Percentiles rank a stretch among this genome's conserved stretches.
These are phyloP conservation scores for Taiozyma sp. DNA, from an alignment of 1,139 yeast genomes.

Conservation along the genomic window DNA sequence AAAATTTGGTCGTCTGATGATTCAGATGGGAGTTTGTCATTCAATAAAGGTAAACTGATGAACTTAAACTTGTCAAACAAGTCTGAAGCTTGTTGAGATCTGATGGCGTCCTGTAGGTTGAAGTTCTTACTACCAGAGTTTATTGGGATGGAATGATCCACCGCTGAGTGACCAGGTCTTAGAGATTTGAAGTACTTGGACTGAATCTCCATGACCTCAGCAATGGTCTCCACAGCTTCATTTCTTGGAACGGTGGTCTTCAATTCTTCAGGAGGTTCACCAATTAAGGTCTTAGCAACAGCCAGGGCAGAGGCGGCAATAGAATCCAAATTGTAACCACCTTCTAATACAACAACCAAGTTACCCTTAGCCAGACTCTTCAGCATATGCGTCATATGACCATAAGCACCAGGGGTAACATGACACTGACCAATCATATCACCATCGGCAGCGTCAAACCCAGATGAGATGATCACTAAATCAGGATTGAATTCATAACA, in stretches of 20 bases:
- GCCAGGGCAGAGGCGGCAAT: slow-evolving; percentile 89
- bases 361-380: slow-evolving; percentile 86
- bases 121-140: slow-evolving; percentile 28
- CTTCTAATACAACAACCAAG: slow-evolving; percentile 86
- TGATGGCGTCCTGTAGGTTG: slow-evolving; percentile 63
- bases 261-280: slow-evolving; percentile 89
- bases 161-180: slow-evolving; percentile 53
- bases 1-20: slow-evolving; percentile 64
- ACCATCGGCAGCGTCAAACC: slow-evolving; percentile 98
- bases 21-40: slow-evolving; percentile 35
- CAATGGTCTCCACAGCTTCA: slow-evolving; percentile 81
- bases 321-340: slow-evolving; percentile 92
- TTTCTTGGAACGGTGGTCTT: slow-evolving; percentile 56
- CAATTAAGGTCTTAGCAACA: slow-evolving; percentile 85
- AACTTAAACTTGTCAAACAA: slow-evolving; percentile 53
- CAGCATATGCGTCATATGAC: slow-evolving; percentile 91
- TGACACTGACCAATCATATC: slow-evolving; percentile 98
- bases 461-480: slow-evolving; percentile 86
- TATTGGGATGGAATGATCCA: slow-evolving; percentile 21
- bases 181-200: slow-evolving; percentile 86
- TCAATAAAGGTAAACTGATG: slow-evolving; percentile 63
- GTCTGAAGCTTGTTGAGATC: slow-evolving; percentile 60
- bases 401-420: slow-evolving; percentile 93
- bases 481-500: slow-evolving; percentile 91
- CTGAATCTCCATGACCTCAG: slow-evolving; percentile 75